A percentile compares a stretch with the other conserved stretches of the same genome.
Conservation (phyloP, 139 green algal species). For the Edaphochlamys debaryana region DNA sequence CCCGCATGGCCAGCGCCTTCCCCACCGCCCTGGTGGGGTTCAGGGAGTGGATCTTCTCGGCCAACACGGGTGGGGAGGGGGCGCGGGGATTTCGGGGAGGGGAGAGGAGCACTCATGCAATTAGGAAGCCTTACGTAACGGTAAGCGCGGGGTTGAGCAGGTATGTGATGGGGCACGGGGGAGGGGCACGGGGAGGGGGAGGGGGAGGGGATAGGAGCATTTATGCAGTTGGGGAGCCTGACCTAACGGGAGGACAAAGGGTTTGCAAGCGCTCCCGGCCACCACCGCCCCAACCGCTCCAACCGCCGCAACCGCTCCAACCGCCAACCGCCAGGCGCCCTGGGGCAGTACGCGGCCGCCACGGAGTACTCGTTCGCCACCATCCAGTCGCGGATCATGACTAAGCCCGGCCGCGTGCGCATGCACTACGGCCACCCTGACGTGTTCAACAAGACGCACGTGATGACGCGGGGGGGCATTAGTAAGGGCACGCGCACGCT, state of each 20-base stretch:
- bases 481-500: constrained; percentile 59
- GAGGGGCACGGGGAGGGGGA: no score
- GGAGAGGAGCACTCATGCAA: background rate
- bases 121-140: no score
- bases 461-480: constrained; percentile 71
- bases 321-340: constrained; percentile 54
- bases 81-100: background rate
- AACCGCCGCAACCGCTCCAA: no score
- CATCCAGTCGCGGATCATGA: constrained; percentile 84
- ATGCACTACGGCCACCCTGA: constrained; percentile 72
- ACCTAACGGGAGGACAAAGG: no score
- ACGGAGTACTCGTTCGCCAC: constrained; percentile 85
- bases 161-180: no score
- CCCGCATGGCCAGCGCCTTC: constrained; percentile 37
- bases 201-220: no score
- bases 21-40: constrained; percentile 50
- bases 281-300: no score
- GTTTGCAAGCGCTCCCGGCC: no score
- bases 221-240: no score
- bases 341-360: constrained; percentile 76
- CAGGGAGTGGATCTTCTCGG: constrained; percentile 54
- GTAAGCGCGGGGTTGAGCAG: no score
- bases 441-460: constrained; percentile 86
- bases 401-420: constrained; percentile 56
- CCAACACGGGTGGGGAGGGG: constrained; percentile 43